Evolutionary conservation across 305 asterid species (phyloP), one percentile per base, ranked within the genome.

Genomic region (Withania somnifera): DNA sequence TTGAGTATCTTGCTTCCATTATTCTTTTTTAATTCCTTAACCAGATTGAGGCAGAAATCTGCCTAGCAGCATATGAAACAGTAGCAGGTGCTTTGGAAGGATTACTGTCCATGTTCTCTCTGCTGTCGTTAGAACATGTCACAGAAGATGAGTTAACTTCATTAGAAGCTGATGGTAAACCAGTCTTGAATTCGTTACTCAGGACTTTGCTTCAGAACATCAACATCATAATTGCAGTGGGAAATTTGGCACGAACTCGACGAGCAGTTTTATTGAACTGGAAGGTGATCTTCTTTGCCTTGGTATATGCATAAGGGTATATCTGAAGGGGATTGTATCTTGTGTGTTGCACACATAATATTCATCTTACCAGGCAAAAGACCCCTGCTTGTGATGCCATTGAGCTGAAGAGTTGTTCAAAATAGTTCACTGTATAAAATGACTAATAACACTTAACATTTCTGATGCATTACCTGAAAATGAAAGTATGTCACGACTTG

Each of bases 261-360:
- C 88, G 97, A 82, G 97, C 99, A 86, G 78, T 95, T 89, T 85
- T 95, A 87, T 87, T 94, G 88, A 92, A 91, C 82, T 93, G 93
- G 92, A 95, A 95, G 97, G 97, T 93, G 82, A 84, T 84, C 84
- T 77, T 50, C 32, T 40, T 81, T 80, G 38, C 79, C 80, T 81
- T 85, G 83, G 58, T 82, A 22, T 51, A 40, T 81, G 82, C 78
- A 85, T 34, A 66, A 77, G 53, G 24, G 60, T 19, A 45, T 83
- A 64, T 82, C 14, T 20, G 24, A 66, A 68, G 47, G 56, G 32
- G 58, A 68, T 53, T 60, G n/a, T 80, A 61, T 80, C 80, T 75
- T 47, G 61, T 75, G 28, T 75, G 50, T 50, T 50, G 61, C 24
- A 73, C 26, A 15, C 28, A 26, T 26, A 30, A 75, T 26, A 75